phyloP scores from a whole-genome alignment of 73 alveolate species.

The Paramecium sexaurelia region DNA sequence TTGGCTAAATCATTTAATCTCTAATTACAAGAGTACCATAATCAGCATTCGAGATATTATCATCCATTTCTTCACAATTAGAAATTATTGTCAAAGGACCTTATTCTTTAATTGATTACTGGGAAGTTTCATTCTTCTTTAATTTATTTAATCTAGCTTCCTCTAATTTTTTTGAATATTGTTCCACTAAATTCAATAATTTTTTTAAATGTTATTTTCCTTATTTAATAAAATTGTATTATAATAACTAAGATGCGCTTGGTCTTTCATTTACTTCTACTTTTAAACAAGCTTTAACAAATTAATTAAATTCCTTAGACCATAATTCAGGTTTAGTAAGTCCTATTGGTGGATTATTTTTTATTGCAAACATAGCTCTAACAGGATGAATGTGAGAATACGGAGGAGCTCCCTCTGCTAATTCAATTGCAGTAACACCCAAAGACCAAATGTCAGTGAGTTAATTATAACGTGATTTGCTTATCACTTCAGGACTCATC shows the following conservation, averaged over 20 bases:
- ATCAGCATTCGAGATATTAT: background rate
- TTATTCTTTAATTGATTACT: background rate
- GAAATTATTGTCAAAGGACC: background rate
- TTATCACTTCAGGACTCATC: conserved; percentile 75
- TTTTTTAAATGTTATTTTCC: background rate
- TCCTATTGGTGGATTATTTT: conserved; percentile 88
- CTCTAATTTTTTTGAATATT: background rate
- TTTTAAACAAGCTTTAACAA: conserved; percentile 88
- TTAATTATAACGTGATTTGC: conserved; percentile 53
- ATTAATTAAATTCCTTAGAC: conserved; percentile 92
- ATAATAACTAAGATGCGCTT: conserved; percentile 83
- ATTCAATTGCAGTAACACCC: conserved; percentile 93
- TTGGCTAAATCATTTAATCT: background rate
- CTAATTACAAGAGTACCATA: background rate
- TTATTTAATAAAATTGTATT: background rate
- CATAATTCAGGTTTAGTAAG: conserved; percentile 91
- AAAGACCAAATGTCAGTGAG: conserved; percentile 88
- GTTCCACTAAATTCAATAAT: background rate
- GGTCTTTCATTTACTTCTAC: conserved; percentile 93
- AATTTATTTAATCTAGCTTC: background rate
- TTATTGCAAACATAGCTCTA: conserved; percentile 93
- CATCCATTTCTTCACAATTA: background rate
- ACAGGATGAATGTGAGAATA: conserved; percentile 89
- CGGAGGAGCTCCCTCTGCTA: conserved; percentile 99
- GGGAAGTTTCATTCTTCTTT: background rate